Conservation (phyloP, 768 basidiomycete species). For the Chalciporus piperatus region DNA sequence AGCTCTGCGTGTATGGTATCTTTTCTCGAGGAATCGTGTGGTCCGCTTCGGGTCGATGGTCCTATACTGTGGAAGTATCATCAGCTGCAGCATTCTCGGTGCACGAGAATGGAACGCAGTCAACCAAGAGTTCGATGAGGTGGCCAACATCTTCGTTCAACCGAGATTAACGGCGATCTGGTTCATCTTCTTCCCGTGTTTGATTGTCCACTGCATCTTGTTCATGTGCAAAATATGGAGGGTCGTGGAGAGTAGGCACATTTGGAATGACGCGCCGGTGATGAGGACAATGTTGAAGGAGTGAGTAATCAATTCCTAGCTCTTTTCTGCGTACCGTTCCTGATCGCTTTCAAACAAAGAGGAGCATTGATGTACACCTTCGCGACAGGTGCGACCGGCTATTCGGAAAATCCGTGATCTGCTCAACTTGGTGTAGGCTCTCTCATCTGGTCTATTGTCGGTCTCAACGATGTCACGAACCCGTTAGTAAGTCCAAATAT, state of each 20-base stretch:
- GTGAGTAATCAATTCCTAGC: constrained; percentile 21
- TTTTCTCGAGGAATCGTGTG: constrained; percentile 32
- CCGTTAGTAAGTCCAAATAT: background rate
- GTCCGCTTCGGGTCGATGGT: constrained; percentile 30
- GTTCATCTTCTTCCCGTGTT: background rate
- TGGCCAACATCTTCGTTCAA: background rate
- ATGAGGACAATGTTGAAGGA: constrained; percentile 38
- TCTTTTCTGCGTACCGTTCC: background rate
- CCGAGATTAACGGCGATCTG: background rate
- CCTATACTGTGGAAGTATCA: constrained; percentile 29
- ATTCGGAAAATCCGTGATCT: background rate
- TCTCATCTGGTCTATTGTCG: background rate
- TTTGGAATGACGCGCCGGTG: constrained; percentile 32
- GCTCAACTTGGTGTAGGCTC: background rate
- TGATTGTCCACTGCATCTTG: constrained; percentile 29
- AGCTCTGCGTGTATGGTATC: constrained; percentile 40
- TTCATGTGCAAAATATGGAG: constrained; percentile 36
- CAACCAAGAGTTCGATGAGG: constrained; percentile 3
- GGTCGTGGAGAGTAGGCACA: constrained; percentile 33
- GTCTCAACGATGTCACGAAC: background rate
- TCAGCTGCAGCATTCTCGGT: constrained; percentile 28
- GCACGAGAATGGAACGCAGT: constrained; percentile 39
- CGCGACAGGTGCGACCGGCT: background rate
- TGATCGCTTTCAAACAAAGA: background rate
- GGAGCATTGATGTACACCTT: constrained; percentile 2